Base-by-base conservation (phyloP, 163 green algal species). In the Volvox carteri region DNA sequence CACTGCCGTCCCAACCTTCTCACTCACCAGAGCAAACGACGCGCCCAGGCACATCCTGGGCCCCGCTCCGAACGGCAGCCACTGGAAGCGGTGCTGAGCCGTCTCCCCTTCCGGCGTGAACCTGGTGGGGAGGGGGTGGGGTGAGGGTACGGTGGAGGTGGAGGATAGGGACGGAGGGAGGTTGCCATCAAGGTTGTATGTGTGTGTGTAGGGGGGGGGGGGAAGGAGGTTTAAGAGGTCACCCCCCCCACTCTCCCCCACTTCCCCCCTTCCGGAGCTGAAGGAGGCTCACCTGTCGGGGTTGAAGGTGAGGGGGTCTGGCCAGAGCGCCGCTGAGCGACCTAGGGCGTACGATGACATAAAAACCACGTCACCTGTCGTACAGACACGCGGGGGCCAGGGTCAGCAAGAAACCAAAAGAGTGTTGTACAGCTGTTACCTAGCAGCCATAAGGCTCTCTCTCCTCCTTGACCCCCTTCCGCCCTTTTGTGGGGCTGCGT, bases 311-410 rank as follows among this genome's bases (percentile, higher is more conserved):
- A 95, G 60, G 0, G 95, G 93, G 30, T 96, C 80, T 0, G 92
- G 46, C 96, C 96, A 98, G 16, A 97, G 52, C 0, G 41, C 52
- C 0, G 94, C 68, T 6, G 89, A 93, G 35, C 96, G 89, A 12
- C 95, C 94, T 73, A 98, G 94, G 7, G 94, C 93, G 48, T 96
- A 98, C 3, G 87, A 90, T 30, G 92, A 95, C 93, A 98, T 97
- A 75, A 98, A 96, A 33, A 98, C 94, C 41, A 97, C 95, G 44
- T 97, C 95, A 28, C 95, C 95, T 90, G 77, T 42, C 14, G 42
- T 48, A 76, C 14, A 41, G 12, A 21, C n/a, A 74, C 14, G 30
- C 2, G 35, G n/a, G n/a, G n/a, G n/a, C n/a, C n/a, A n/a, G n/a
- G n/a, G n/a, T n/a, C n/a, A n/a, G n/a, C n/a, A n/a, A n/a, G n/a